Evolutionary conservation across 2,329 filamentous ascomycete species (phyloP).

Genomic region (Penicillium sp.): DNA sequence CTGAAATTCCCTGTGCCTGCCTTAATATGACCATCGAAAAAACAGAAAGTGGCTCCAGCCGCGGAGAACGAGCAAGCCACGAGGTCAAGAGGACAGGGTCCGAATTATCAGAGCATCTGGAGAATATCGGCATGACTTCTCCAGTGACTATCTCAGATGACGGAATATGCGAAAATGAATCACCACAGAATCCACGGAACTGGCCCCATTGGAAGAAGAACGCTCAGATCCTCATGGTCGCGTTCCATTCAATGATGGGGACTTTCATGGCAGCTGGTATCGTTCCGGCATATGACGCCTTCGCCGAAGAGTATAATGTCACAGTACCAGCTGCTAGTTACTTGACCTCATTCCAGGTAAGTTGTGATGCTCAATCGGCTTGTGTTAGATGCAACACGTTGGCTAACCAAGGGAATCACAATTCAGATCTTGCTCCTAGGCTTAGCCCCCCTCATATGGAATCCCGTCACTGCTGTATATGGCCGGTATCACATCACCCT

Average conservation of each 20-base stretch:
- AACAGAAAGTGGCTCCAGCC: background rate
- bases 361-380: background rate
- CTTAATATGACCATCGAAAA: background rate
- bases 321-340: conserved; percentile 53
- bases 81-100: conserved; percentile 7
- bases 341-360: conserved; percentile 52
- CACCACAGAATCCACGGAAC: conserved; percentile 22
- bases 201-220: conserved; percentile 40
- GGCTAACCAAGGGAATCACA: background rate
- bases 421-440: conserved; percentile 53
- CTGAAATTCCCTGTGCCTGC: background rate
- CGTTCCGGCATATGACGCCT: conserved; percentile 53
- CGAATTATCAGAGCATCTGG: conserved; percentile 16
- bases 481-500: conserved; percentile 57
- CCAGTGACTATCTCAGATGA: background rate
- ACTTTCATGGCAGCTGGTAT: conserved; percentile 58
- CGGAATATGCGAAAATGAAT: background rate
- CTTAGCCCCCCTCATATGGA: conserved; percentile 56
- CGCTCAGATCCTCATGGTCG: conserved; percentile 55
- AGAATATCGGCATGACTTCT: conserved; percentile 5
- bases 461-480: conserved; percentile 54
- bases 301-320: conserved; percentile 52
- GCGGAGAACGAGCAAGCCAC: background rate
- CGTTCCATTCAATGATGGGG: conserved; percentile 58
- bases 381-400: background rate